A percentile compares a stretch with the other conserved stretches of the same genome.
Evolutionary conservation across 768 basidiomycete genomes (phyloP).

Genomic region (Epithele typhae): DNA sequence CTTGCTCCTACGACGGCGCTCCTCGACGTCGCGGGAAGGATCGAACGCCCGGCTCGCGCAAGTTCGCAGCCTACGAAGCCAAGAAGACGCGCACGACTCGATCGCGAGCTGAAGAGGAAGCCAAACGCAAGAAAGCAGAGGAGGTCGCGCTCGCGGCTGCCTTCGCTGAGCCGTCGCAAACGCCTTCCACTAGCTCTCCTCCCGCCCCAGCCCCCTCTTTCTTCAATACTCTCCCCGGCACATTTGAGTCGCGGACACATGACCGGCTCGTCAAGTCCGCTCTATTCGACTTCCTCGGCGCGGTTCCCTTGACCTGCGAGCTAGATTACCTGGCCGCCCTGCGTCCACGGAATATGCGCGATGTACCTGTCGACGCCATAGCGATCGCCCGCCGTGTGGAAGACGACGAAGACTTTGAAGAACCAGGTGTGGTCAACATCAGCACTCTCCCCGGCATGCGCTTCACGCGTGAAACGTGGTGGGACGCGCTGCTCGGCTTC

Average conservation of each 20-base stretch:
- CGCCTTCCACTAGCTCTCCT: neutral
- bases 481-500: slow-evolving; percentile 64
- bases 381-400: no score
- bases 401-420: no score
- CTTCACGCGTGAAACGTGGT: slow-evolving; percentile 76
- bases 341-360: no score
- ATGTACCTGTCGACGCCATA: no score
- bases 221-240: no score
- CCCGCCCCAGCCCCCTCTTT: no score
- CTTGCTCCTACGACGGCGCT: slow-evolving; percentile 63
- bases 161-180: neutral
- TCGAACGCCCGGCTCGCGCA: slow-evolving; percentile 71
- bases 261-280: no score
- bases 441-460: slow-evolving; percentile 46
- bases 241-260: no score
- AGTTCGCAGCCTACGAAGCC: slow-evolving; percentile 27
- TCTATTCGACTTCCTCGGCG: no score
- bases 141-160: neutral
- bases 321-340: no score
- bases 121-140: slow-evolving; percentile 5
- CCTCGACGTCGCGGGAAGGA: slow-evolving; percentile 82
- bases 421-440: no score
- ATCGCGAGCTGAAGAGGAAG: slow-evolving; percentile 8
- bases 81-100: slow-evolving; percentile 30
- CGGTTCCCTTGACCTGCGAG: no score